Conservation (phyloP, 805 yeast species). For the Yarrowia keelungensis region DNA sequence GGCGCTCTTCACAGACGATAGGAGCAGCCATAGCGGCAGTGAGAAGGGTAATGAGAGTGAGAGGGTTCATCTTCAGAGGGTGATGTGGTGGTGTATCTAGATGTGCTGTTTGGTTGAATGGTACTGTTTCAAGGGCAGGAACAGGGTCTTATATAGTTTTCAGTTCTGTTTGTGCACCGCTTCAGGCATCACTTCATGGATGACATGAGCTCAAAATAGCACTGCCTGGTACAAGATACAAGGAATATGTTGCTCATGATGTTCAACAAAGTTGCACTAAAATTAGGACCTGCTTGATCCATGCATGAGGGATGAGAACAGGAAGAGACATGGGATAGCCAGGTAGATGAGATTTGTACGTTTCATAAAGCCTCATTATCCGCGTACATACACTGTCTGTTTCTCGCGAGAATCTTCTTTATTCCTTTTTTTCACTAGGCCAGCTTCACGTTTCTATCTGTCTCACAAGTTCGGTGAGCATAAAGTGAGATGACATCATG, state of each 20-base stretch:
- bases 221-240: background rate
- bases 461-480: background rate
- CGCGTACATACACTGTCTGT: too few species aligned
- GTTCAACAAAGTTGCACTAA: constrained; percentile 14
- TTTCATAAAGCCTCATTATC: too few species aligned
- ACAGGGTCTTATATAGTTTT: constrained; percentile 5
- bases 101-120: background rate
- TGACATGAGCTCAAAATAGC: background rate
- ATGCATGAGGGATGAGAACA: constrained; percentile 1
- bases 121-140: background rate
- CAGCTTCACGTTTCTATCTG: too few species aligned
- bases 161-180: background rate
- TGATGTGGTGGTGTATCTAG: background rate
- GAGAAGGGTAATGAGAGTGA: background rate
- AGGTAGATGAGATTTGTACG: too few species aligned
- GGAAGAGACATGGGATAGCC: too few species aligned
- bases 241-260: background rate
- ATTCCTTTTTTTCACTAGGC: too few species aligned
- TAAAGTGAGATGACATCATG: background rate
- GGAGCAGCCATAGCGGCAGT: constrained; percentile 15
- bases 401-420: too few species aligned
- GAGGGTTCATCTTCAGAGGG: background rate
- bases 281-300: constrained; percentile 1
- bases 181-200: background rate
- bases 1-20: constrained; percentile 8